These are phyloP conservation scores for Malus domestica DNA, from an alignment of 306 rosid genomes.

Conservation along the genomic window DNA sequence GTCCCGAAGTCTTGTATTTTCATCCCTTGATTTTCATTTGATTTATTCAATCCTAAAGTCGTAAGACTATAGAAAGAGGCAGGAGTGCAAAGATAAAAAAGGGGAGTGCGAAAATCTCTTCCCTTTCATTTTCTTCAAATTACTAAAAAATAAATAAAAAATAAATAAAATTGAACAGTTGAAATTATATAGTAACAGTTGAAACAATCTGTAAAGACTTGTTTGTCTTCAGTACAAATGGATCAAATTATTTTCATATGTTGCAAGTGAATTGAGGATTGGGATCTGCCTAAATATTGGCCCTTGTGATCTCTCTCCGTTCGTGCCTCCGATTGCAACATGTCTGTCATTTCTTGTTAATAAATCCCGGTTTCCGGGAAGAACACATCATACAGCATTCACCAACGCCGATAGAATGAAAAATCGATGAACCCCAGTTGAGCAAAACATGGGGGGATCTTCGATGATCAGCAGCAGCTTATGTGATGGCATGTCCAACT, in stretches of 20 bases:
- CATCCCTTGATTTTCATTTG: neutral
- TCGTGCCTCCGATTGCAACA: neutral
- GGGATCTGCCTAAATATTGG: constrained; percentile 10
- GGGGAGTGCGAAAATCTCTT: too few species aligned
- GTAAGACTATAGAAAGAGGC: too few species aligned
- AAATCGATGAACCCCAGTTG: constrained; percentile 3
- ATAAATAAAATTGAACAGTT: too few species aligned
- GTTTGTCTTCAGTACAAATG: neutral
- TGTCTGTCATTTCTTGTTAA: constrained; percentile 5
- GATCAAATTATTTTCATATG: constrained; percentile 7
- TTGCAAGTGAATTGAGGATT: constrained; percentile 1
- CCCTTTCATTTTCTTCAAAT: too few species aligned
- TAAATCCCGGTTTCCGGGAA: neutral
- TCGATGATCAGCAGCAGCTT: neutral
- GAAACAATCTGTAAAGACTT: neutral
- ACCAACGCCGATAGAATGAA: neutral
- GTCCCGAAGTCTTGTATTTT: too few species aligned
- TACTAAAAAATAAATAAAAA: too few species aligned
- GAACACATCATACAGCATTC: neutral
- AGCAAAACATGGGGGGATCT: neutral
- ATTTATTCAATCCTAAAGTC: too few species aligned
- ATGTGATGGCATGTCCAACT: constrained; percentile 43
- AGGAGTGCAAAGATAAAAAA: too few species aligned
- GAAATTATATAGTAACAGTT: too few species aligned
- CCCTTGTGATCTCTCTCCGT: neutral